phyloP scores from a whole-genome alignment of 1,284 basidiomycete genomes.

The Mrakiaceae sp. region DNA sequence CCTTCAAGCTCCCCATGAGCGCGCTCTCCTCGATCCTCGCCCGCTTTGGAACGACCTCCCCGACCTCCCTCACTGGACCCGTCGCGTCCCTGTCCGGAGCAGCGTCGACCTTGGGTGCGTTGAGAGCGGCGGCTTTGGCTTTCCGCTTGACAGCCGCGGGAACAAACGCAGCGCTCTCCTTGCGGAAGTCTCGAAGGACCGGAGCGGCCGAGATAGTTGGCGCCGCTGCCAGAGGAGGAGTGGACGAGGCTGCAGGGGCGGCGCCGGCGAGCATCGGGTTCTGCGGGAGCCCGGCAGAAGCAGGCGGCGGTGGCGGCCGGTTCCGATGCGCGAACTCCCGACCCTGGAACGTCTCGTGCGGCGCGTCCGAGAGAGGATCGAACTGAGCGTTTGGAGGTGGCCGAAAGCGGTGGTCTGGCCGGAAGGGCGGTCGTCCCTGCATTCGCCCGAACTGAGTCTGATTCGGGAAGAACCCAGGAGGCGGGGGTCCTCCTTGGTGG shows the following conservation, averaged over 20 bases:
- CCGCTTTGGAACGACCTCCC: constrained; percentile 9
- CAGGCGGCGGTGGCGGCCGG: constrained; percentile 11
- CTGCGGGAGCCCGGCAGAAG: constrained; percentile 16
- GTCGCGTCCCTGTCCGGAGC: constrained; percentile 7
- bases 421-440: constrained; percentile 13
- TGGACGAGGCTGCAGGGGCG: constrained; percentile 23
- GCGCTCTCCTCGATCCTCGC: constrained; percentile 17
- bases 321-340: constrained; percentile 26
- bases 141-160: constrained; percentile 42
- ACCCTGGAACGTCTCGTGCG: constrained; percentile 31
- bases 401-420: constrained; percentile 16
- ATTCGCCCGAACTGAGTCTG: background rate
- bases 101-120: constrained; percentile 25
- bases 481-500: background rate
- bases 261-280: constrained; percentile 16
- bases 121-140: constrained; percentile 18
- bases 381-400: constrained; percentile 24
- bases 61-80: constrained; percentile 18
- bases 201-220: constrained; percentile 61
- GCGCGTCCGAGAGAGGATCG: constrained; percentile 32
- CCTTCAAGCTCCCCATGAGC: constrained; percentile 30
- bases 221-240: constrained; percentile 22
- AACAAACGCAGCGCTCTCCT: constrained; percentile 80
- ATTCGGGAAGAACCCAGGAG: constrained; percentile 9
- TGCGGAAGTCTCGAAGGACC: constrained; percentile 76